phyloP scores from a whole-genome alignment of 1,284 basidiomycete genomes.

The Leccinum griseonigrum region DNA sequence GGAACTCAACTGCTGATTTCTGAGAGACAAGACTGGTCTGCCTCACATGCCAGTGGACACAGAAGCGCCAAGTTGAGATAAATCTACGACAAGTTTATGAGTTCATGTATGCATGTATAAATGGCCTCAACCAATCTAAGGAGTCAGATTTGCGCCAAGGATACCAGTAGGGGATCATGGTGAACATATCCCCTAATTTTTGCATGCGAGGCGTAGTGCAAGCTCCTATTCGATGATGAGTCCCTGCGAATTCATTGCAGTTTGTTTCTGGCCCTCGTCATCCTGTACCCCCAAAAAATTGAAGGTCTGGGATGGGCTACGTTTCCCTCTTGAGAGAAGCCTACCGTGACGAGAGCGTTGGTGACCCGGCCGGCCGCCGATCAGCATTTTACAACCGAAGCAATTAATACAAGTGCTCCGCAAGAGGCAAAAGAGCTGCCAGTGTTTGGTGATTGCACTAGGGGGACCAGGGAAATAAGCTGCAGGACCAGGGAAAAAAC shows the following conservation, averaged over 20 bases:
- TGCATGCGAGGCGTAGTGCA: too few species aligned
- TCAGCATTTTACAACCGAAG: too few species aligned
- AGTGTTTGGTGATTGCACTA: too few species aligned
- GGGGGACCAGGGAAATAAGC: too few species aligned
- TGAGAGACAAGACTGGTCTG: neutral
- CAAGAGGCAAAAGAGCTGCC: too few species aligned
- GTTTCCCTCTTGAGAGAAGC: neutral
- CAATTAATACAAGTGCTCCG: too few species aligned
- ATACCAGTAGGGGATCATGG: neutral
- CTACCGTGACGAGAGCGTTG: neutral
- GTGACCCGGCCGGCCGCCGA: neutral
- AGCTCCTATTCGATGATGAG: too few species aligned
- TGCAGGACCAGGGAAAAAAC: too few species aligned
- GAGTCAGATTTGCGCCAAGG: neutral
- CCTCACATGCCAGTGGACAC: neutral
- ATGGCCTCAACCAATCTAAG: neutral
- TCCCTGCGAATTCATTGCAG: too few species aligned
- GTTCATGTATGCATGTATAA: neutral
- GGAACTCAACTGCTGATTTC: neutral
- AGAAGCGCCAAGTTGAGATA: neutral
- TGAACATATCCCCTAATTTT: neutral
- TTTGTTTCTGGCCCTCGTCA: neutral
- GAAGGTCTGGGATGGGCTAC: neutral
- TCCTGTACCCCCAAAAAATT: neutral
- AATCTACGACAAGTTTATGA: neutral